Conservation (phyloP, 2,329 filamentous ascomycete genomes). For the Colletotrichum sidae region DNA sequence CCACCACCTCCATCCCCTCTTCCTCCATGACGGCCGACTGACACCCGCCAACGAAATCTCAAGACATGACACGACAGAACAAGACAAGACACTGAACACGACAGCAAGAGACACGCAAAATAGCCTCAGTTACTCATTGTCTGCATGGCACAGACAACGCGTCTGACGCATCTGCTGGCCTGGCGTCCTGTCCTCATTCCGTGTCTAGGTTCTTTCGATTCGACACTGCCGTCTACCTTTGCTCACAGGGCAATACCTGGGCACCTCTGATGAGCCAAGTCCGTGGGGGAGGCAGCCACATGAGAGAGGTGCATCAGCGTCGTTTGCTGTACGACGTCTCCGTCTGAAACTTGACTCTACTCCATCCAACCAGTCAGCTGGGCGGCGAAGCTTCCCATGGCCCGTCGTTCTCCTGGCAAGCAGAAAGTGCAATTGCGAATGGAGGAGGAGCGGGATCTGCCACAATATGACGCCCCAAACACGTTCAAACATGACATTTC, state of each 20-base stretch:
- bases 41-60: conserved; percentile 9
- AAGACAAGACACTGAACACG: neutral
- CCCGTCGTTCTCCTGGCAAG: neutral
- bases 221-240: conserved; percentile 5
- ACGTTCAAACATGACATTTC: conserved; percentile 12
- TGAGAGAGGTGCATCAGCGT: conserved; percentile 24
- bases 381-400: conserved; percentile 13
- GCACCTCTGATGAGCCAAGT: conserved; percentile 1
- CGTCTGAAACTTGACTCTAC: conserved; percentile 28
- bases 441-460: too few species aligned
- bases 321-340: conserved; percentile 12
- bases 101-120: conserved; percentile 14
- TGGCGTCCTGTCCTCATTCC: conserved; percentile 10
- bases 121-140: conserved; percentile 4
- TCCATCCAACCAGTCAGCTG: conserved; percentile 20
- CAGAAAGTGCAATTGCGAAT: too few species aligned
- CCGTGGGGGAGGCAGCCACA: conserved; percentile 21
- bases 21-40: neutral
- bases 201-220: conserved; percentile 2
- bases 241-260: neutral
- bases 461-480: conserved; percentile 18
- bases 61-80: neutral
- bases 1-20: neutral
- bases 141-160: neutral
- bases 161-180: conserved; percentile 5